Evolutionary conservation across 2,329 filamentous ascomycete species (phyloP).

Genomic region (Aspergillus udagawae): DNA sequence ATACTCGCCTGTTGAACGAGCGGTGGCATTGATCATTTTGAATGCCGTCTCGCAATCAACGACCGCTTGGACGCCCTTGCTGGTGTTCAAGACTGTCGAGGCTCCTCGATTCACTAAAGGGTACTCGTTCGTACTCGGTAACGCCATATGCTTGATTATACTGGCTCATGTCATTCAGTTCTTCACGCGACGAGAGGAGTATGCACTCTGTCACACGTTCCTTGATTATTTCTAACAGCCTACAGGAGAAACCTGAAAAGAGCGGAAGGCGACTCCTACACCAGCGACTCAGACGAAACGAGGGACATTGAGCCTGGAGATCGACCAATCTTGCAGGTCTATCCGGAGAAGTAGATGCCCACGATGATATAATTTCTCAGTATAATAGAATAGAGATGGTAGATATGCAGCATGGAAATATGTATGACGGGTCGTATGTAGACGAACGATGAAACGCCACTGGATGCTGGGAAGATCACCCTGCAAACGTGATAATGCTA

Average conservation of each 20-base stretch:
- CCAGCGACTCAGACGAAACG: constrained; percentile 4
- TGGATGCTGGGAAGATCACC: no score
- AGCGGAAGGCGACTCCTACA: not conserved
- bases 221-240: not conserved
- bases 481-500: no score
- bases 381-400: no score
- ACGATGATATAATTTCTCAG: no score
- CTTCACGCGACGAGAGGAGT: constrained; percentile 12
- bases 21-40: constrained; percentile 50
- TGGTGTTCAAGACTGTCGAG: constrained; percentile 49
- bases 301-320: constrained; percentile 1
- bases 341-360: not conserved
- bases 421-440: no score
- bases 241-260: not conserved
- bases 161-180: constrained; percentile 21
- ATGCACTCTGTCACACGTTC: constrained; percentile 4
- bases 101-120: constrained; percentile 43
- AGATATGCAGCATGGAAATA: no score
- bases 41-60: constrained; percentile 53
- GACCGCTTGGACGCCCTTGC: constrained; percentile 53
- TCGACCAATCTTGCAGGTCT: not conserved
- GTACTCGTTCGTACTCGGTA: constrained; percentile 40
- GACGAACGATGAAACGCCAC: no score
- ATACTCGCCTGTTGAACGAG: constrained; percentile 39
- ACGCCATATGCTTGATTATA: constrained; percentile 35